Evolutionary conservation across 2,329 filamentous ascomycete genomes (phyloP).

Genomic region (Xylaria sp.): DNA sequence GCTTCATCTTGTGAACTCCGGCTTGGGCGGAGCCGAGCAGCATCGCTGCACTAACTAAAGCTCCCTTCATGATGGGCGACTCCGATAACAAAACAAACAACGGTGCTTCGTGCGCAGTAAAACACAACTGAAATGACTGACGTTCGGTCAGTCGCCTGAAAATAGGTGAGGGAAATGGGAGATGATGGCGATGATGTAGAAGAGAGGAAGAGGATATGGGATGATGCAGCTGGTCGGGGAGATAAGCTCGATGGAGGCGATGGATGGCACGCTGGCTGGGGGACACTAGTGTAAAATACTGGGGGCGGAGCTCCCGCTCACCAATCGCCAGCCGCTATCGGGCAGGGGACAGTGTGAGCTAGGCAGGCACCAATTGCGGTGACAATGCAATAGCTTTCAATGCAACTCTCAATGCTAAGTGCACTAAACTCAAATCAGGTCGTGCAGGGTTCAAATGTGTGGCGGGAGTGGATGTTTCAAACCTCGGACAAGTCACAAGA

Average conservation of each 20-base stretch:
- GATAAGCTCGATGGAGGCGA: constrained; percentile 25
- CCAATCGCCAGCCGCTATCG: not conserved
- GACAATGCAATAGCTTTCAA: constrained; percentile 20
- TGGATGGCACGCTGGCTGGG: constrained; percentile 13
- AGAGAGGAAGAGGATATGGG: constrained; percentile 21
- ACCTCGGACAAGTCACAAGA: constrained; percentile 6
- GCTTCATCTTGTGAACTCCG: constrained; percentile 94
- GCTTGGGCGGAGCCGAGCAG: constrained; percentile 86
- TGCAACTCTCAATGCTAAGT: not conserved
- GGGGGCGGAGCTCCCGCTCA: constrained; percentile 31
- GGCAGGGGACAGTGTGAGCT: not conserved
- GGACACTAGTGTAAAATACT: not conserved
- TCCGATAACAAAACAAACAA: constrained; percentile 35
- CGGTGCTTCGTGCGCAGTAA: constrained; percentile 1
- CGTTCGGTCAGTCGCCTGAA: not conserved
- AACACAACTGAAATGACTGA: constrained; percentile 2
- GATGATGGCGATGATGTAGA: constrained; percentile 29
- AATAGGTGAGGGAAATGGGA: constrained; percentile 16
- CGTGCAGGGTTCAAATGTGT: constrained; percentile 3
- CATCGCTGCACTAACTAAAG: constrained; percentile 79
- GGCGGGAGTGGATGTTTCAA: constrained; percentile 26
- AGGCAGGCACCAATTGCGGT: constrained; percentile 27
- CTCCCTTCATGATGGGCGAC: constrained; percentile 80
- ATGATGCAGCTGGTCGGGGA: constrained; percentile 36
- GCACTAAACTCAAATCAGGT: constrained; percentile 34